These are phyloP conservation scores for Raphanus sativus DNA, from an alignment of 345 rosid species.

Conservation along the genomic window DNA sequence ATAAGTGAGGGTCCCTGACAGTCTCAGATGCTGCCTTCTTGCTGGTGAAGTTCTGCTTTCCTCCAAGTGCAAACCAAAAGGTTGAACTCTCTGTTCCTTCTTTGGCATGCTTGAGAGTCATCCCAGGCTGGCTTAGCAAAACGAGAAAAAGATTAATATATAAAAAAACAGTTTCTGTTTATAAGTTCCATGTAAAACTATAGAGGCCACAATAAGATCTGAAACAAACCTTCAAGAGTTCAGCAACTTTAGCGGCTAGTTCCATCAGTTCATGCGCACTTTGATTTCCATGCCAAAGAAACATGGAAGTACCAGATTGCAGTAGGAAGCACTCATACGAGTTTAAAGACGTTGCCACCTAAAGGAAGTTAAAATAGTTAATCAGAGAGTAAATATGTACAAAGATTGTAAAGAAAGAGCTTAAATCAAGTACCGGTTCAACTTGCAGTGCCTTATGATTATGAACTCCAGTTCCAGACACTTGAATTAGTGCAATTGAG, in stretches of 20 bases:
- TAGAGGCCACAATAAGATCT: neutral
- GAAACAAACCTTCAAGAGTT: slow-evolving; percentile 70
- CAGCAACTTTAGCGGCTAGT: slow-evolving; percentile 76
- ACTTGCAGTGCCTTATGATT: slow-evolving; percentile 80
- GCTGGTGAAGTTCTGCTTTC: slow-evolving; percentile 84
- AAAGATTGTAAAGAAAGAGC: neutral
- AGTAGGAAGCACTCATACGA: slow-evolving; percentile 88
- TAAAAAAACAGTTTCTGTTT: neutral
- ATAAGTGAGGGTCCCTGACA: slow-evolving; percentile 87
- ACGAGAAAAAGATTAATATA: slow-evolving; percentile 9
- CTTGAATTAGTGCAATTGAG: slow-evolving; percentile 69
- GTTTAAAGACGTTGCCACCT: slow-evolving; percentile 88
- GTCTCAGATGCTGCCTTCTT: slow-evolving; percentile 61
- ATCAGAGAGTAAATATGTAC: no score
- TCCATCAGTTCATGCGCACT: slow-evolving; percentile 92
- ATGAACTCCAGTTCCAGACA: slow-evolving; percentile 76
- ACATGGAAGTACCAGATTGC: slow-evolving; percentile 90
- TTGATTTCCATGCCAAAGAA: slow-evolving; percentile 95
- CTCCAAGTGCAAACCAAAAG: slow-evolving; percentile 97
- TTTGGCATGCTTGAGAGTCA: slow-evolving; percentile 83
- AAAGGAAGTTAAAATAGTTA: slow-evolving; percentile 10
- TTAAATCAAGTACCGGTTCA: slow-evolving; percentile 59
- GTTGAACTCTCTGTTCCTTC: slow-evolving; percentile 98
- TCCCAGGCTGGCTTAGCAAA: slow-evolving; percentile 70
- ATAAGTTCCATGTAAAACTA: neutral